Evolutionary conservation across 495 filamentous ascomycete genomes (phyloP).

Genomic region (Pyrenopolyporus hunteri): DNA sequence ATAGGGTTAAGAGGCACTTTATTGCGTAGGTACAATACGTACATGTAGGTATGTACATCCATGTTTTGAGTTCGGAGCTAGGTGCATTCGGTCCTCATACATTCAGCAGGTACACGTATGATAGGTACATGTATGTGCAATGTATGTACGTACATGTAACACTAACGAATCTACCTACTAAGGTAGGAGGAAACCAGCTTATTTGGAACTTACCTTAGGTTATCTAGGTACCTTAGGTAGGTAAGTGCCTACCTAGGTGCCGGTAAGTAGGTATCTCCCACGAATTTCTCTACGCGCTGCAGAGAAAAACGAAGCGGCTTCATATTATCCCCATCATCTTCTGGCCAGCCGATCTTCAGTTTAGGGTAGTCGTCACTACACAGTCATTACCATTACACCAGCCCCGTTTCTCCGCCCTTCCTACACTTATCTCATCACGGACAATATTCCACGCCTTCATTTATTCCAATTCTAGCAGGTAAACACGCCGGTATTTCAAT

Average conservation of each 20-base stretch:
- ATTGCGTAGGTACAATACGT: no score
- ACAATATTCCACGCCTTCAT: constrained; percentile 21
- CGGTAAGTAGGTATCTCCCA: background rate
- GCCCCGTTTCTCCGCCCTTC: background rate
- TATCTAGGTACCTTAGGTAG: no score
- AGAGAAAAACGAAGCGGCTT: background rate
- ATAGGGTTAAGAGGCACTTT: no score
- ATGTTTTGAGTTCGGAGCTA: no score
- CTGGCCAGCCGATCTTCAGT: no score
- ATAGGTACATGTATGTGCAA: background rate
- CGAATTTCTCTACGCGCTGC: background rate
- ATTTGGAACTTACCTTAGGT: no score
- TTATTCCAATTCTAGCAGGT: constrained; percentile 36
- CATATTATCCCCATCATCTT: no score
- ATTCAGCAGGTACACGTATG: background rate
- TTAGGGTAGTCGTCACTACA: no score
- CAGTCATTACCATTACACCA: no score
- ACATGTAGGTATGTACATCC: background rate
- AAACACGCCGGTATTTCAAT: constrained; percentile 8
- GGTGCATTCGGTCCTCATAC: background rate
- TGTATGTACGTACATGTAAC: background rate
- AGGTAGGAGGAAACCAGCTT: no score
- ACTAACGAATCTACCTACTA: background rate
- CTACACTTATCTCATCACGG: constrained; percentile 19
- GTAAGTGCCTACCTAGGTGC: background rate